A percentile compares a stretch with the other conserved stretches of the same genome.
phyloP scores from a whole-genome alignment of 495 filamentous ascomycete species.

The Monascus purpureus region DNA sequence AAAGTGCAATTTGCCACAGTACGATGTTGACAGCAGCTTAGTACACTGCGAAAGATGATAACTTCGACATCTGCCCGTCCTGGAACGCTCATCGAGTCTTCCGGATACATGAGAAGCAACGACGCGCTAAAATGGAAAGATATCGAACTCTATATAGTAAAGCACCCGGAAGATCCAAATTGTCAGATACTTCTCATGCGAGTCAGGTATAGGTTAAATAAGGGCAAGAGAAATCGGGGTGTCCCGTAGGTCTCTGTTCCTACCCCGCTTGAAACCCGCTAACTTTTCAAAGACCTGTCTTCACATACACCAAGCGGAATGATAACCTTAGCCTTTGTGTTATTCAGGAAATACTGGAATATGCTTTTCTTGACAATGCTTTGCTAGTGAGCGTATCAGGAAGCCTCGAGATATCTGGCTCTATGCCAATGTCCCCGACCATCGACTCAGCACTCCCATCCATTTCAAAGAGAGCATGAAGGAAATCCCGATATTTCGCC shows the following conservation, averaged over 20 bases:
- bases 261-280: background rate
- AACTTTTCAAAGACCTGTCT: background rate
- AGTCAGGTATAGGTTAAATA: background rate
- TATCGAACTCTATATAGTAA: no score
- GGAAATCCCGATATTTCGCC: slow-evolving; percentile 5
- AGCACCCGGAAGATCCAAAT: background rate
- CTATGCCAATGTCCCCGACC: slow-evolving; percentile 7
- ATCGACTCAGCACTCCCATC: slow-evolving; percentile 10
- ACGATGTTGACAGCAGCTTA: background rate
- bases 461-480: slow-evolving; percentile 10
- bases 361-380: slow-evolving; percentile 9
- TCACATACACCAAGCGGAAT: slow-evolving; percentile 1
- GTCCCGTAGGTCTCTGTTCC: background rate
- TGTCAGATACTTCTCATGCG: background rate
- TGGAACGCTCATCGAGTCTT: background rate
- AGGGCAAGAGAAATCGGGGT: background rate
- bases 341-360: slow-evolving; percentile 8
- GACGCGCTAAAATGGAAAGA: background rate
- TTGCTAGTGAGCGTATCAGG: slow-evolving; percentile 9
- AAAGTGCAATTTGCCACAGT: background rate
- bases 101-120: background rate
- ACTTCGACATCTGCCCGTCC: background rate
- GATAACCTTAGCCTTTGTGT: slow-evolving; percentile 1
- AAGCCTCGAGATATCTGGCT: slow-evolving; percentile 9
- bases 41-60: background rate